Percentiles rank a stretch among this genome's conserved stretches.
Evolutionary conservation across 306 rosid genomes (phyloP).

Genomic region (Medicago arabica): DNA sequence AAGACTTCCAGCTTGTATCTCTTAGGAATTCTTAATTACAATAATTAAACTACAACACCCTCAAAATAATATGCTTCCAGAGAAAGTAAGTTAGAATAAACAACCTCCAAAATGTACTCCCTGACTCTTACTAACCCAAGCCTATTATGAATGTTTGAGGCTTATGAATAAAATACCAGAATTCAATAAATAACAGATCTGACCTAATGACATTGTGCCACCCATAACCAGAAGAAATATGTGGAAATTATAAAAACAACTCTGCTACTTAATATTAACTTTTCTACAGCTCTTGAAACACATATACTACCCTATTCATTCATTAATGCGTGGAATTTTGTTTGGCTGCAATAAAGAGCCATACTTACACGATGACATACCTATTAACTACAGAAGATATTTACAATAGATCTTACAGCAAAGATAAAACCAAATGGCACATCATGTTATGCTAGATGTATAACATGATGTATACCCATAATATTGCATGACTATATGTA

Average conservation of each 20-base stretch:
- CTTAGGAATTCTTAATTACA: not conserved
- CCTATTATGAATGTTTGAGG: slow-evolving; percentile 1
- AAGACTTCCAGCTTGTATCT: slow-evolving; percentile 2
- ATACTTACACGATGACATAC: slow-evolving; percentile 19
- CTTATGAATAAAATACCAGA: slow-evolving; percentile 8
- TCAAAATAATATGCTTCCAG: not conserved
- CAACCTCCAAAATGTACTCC: not conserved
- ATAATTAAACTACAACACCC: slow-evolving; percentile 2
- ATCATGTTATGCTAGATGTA: slow-evolving; percentile 31
- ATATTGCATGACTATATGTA: slow-evolving; percentile 35
- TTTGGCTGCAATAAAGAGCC: slow-evolving; percentile 28
- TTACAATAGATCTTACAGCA: slow-evolving; percentile 23
- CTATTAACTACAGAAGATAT: slow-evolving; percentile 22
- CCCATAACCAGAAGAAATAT: slow-evolving; percentile 33
- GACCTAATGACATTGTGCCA: slow-evolving; percentile 18
- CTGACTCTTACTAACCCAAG: slow-evolving; percentile 22
- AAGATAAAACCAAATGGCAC: slow-evolving; percentile 3
- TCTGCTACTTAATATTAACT: slow-evolving; percentile 30
- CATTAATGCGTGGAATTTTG: slow-evolving; percentile 25
- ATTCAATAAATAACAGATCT: slow-evolving; percentile 24
- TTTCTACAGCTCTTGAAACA: slow-evolving; percentile 29
- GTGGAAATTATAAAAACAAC: slow-evolving; percentile 19
- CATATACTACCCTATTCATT: slow-evolving; percentile 16
- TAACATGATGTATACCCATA: slow-evolving; percentile 13
- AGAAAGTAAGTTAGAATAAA: not conserved